phyloP scores from a whole-genome alignment of 2,329 filamentous ascomycete genomes.

The Ilyonectria sp. region DNA sequence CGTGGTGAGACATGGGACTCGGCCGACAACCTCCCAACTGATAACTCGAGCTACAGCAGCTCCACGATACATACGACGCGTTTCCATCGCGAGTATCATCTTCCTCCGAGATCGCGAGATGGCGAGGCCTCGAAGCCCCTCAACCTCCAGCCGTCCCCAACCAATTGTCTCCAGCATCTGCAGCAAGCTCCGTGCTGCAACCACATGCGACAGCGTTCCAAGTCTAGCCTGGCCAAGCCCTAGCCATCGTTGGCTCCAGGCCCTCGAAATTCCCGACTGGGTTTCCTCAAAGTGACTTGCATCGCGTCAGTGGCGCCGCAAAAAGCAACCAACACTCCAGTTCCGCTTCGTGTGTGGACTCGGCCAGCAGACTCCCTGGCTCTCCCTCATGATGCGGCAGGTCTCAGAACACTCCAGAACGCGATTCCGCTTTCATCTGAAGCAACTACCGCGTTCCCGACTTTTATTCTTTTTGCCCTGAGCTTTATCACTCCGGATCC shows the following conservation, averaged over 20 bases:
- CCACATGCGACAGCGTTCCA: slow-evolving; percentile 32
- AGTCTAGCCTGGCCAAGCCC: slow-evolving; percentile 19
- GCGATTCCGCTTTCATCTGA: slow-evolving; percentile 8
- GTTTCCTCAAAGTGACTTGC: slow-evolving; percentile 37
- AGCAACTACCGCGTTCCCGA: slow-evolving; percentile 19
- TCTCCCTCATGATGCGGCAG: slow-evolving; percentile 27
- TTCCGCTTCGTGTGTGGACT: slow-evolving; percentile 31
- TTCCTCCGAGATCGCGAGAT: slow-evolving; percentile 4
- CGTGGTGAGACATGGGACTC: slow-evolving; percentile 21
- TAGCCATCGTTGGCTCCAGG: slow-evolving; percentile 12
- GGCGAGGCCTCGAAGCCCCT: slow-evolving; percentile 12
- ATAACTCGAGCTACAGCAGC: background rate
- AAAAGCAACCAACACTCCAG: slow-evolving; percentile 42
- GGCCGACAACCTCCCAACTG: slow-evolving; percentile 24
- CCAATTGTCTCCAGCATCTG: slow-evolving; percentile 15
- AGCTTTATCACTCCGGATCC: slow-evolving; percentile 12
- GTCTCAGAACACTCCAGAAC: slow-evolving; percentile 12
- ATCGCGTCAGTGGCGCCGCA: slow-evolving; percentile 46
- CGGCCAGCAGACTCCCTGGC: slow-evolving; percentile 24
- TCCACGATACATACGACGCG: background rate
- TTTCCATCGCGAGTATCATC: slow-evolving; percentile 2
- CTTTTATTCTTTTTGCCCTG: background rate
- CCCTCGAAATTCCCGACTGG: slow-evolving; percentile 25
- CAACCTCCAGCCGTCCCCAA: slow-evolving; percentile 9
- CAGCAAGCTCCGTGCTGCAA: slow-evolving; percentile 23